Evolutionary conservation across 768 basidiomycete genomes (phyloP).

Genomic region (Chalciporus chontae): DNA sequence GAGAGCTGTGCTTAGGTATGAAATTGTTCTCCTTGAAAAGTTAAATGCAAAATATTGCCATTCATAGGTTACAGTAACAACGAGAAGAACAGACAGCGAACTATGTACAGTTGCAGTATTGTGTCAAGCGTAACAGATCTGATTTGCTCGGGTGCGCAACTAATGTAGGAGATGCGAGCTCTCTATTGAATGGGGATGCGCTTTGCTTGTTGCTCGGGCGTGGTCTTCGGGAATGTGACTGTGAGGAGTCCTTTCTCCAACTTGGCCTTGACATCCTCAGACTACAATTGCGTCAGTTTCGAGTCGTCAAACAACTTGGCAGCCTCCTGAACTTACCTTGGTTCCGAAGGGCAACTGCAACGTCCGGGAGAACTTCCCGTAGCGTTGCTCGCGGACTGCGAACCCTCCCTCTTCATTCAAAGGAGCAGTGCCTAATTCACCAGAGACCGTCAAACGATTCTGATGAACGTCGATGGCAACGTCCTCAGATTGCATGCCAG

Average conservation of each 20-base stretch:
- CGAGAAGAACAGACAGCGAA: no score
- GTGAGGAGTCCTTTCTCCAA: slow-evolving; percentile 44
- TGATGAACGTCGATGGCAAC: slow-evolving; percentile 46
- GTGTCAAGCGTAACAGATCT: no score
- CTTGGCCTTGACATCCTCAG: slow-evolving; percentile 40
- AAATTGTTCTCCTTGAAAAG: no score
- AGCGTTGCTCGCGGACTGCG: slow-evolving; percentile 42
- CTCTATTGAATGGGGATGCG: slow-evolving; percentile 28
- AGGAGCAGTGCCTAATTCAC: slow-evolving; percentile 35
- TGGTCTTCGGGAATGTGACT: slow-evolving; percentile 44
- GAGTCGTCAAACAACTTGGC: neutral
- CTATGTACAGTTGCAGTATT: no score
- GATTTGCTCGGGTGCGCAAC: no score
- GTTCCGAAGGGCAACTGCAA: slow-evolving; percentile 42
- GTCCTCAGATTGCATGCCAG: slow-evolving; percentile 48
- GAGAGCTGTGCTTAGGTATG: no score
- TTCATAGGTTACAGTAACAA: no score
- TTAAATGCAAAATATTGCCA: no score
- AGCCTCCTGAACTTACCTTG: slow-evolving; percentile 30
- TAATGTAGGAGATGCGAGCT: no score
- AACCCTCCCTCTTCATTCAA: slow-evolving; percentile 40
- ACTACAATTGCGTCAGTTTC: slow-evolving; percentile 19
- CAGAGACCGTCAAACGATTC: slow-evolving; percentile 43
- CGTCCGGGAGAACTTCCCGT: slow-evolving; percentile 42
- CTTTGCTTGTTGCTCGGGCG: slow-evolving; percentile 38